These are phyloP conservation scores for Solanum tarijense DNA, from an alignment of 257 asterid genomes.

Conservation along the genomic window DNA sequence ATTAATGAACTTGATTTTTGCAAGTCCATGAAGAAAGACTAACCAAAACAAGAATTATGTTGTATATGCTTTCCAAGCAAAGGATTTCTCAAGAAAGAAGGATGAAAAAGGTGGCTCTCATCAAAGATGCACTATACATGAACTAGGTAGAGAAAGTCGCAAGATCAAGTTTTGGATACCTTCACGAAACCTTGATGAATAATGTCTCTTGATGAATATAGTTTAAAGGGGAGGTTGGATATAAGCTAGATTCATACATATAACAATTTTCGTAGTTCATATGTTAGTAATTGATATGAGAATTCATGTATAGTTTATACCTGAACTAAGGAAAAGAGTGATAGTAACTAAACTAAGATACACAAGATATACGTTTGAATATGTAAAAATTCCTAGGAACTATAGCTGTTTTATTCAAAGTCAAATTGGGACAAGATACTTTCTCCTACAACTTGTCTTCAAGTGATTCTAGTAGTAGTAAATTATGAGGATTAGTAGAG, in stretches of 20 bases:
- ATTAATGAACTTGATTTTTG: not conserved
- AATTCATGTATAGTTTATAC: not conserved
- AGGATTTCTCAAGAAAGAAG: not conserved
- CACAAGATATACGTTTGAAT: not conserved
- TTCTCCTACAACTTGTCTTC: too few species aligned
- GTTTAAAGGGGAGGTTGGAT: not conserved
- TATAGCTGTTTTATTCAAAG: not conserved
- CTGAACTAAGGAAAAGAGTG: not conserved
- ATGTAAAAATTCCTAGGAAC: not conserved
- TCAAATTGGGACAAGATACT: too few species aligned
- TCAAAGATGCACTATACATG: not conserved
- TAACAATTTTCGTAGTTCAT: not conserved
- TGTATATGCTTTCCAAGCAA: not conserved
- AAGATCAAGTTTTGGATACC: not conserved
- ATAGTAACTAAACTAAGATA: not conserved
- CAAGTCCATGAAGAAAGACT: not conserved
- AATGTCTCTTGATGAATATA: not conserved
- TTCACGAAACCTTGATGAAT: too few species aligned
- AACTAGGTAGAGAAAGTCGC: not conserved
- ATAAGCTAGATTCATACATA: not conserved
- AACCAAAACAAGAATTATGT: not conserved
- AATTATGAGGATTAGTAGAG: not conserved
- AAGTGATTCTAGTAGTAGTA: too few species aligned
- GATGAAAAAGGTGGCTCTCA: not conserved
- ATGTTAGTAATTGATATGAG: not conserved